Base-by-base conservation (phyloP, 352 stramenopile genomes). In the Pythium aphanidermatum region DNA sequence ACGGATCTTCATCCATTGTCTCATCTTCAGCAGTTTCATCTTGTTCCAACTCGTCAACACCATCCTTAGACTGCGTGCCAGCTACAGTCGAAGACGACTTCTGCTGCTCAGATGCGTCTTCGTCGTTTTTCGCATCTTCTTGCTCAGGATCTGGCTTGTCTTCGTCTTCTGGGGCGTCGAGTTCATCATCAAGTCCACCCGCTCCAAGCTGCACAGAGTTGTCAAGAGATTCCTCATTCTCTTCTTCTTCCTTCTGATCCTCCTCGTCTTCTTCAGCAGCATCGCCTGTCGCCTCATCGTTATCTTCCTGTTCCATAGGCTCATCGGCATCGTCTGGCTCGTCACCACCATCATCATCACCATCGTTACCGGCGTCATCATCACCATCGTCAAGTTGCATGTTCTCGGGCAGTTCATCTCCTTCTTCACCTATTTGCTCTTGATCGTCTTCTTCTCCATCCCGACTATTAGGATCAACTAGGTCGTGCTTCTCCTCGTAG, bases 301-400 rank as follows among this genome's bases (percentile, higher is more conserved):
- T 52, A 24, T 61, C 55, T 19, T 84, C 68, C 10, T 58, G 30
- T 31, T 88, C 74, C 39, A 89, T 76, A 31, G 74, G 55, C 16
- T 74, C 68, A 14, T 89, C 66, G 24, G 75, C 71, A 3, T 88
- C 63, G 14, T 59, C 49, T 24, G 16, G 40, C 13, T 54, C 34
- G 11, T 64, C 64, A 10, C 60, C 58, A 12, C 60, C 58, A n/a
- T 68, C 33, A 17, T 53, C 46, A 24, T 58, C 51, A 7, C 36
- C 62, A 11, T 45, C 60, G 19, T 61, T 46, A 40, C 58, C 58
- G 29, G 70, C 67, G 23, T 79, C 39, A 16, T 87, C 74, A 41
- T 76, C 69, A 53, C 69, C 63, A n/a, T 86, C 82, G 43, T 95
- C 70, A 29, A 98, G 62, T 36, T 96, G 76, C 71, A 90, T 95